Percentiles rank a stretch among this genome's conserved stretches.
Conservation (phyloP, 2,329 filamentous ascomycete genomes). For the Immersiporthe knoxdaviesiana region DNA sequence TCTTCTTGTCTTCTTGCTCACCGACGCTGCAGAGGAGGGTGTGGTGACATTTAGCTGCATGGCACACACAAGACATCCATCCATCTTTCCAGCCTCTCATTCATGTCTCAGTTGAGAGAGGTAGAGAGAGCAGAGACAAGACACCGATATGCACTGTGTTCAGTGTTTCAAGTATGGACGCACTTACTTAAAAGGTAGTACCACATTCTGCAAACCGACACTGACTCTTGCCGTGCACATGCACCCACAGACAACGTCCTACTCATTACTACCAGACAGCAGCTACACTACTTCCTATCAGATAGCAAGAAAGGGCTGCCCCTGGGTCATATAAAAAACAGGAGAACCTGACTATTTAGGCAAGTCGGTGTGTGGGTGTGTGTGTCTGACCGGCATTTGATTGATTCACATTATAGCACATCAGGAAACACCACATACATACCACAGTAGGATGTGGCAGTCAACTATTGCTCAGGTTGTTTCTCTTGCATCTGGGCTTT, state of each 20-base stretch:
- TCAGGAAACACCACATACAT: neutral
- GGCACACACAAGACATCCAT: too few species aligned
- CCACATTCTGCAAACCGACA: neutral
- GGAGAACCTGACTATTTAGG: slow-evolving; percentile 1
- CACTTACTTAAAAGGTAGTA: too few species aligned
- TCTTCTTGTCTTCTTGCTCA: neutral
- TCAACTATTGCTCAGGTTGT: neutral
- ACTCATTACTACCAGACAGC: too few species aligned
- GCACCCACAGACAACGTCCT: neutral
- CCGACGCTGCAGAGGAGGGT: neutral
- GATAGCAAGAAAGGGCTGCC: neutral
- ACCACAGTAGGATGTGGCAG: neutral
- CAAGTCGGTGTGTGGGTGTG: neutral
- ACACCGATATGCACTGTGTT: neutral
- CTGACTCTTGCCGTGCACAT: neutral
- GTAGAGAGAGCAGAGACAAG: neutral
- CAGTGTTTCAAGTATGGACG: neutral
- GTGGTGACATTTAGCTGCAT: neutral
- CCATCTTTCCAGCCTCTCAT: neutral
- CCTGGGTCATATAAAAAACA: neutral
- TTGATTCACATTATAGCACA: too few species aligned
- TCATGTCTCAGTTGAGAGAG: neutral
- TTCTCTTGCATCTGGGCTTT: neutral
- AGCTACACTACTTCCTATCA: neutral
- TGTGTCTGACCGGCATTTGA: neutral